phyloP scores from a whole-genome alignment of 441 rosid genomes.

The Adansonia grandidieri region DNA sequence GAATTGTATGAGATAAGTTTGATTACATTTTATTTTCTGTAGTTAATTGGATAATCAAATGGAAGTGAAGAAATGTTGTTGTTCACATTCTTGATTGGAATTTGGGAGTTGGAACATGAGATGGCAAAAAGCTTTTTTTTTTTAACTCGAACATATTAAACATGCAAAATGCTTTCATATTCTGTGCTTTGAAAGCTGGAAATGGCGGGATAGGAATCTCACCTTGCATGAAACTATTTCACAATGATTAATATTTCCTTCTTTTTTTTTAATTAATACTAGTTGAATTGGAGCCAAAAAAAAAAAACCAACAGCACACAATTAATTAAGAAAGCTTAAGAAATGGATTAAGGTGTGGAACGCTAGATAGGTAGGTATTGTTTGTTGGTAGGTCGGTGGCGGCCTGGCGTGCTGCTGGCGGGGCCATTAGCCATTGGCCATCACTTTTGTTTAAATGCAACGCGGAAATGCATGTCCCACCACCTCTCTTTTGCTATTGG shows the following conservation, averaged over 20 bases:
- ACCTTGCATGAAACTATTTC: not conserved
- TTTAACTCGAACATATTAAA: not conserved
- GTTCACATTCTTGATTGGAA: not conserved
- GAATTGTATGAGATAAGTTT: not conserved
- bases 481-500: not conserved
- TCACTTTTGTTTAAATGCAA: constrained; percentile 14
- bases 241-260: not conserved
- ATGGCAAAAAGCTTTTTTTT: too few relatives aligned
- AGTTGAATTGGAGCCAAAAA: too few relatives aligned
- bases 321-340: not conserved
- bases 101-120: too few relatives aligned
- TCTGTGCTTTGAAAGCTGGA: not conserved
- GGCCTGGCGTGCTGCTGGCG: not conserved
- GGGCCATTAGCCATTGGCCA: constrained; percentile 12
- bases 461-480: not conserved
- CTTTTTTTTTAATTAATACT: not conserved
- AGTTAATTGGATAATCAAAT: not conserved
- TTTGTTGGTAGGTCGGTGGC: not conserved
- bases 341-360: not conserved
- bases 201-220: not conserved
- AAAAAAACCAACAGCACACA: not conserved
- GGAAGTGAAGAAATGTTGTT: not conserved
- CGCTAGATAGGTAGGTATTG: not conserved
- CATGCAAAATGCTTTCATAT: not conserved
- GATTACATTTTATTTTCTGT: not conserved